These are phyloP conservation scores for Melastoma candidum DNA, from an alignment of 441 rosid genomes.

Conservation along the genomic window DNA sequence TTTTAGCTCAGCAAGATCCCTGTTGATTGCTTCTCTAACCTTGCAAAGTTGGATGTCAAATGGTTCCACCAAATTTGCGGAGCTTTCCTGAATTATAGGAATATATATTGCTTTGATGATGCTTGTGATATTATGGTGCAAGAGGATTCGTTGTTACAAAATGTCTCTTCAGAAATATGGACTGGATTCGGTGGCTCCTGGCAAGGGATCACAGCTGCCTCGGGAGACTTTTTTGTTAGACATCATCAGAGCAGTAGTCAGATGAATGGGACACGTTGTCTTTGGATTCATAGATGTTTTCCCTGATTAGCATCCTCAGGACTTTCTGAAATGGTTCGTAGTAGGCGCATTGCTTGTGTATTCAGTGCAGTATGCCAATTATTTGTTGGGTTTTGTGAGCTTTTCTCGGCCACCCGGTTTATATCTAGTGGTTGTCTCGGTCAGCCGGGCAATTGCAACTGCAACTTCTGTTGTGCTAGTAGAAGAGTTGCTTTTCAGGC, in stretches of 20 bases:
- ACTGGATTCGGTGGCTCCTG: constrained; percentile 45
- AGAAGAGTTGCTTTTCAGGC: constrained; percentile 83
- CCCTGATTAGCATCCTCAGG: constrained; percentile 49
- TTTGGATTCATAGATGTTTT: neutral
- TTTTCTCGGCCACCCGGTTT: constrained; percentile 53
- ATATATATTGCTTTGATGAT: constrained; percentile 67
- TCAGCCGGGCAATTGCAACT: constrained; percentile 45
- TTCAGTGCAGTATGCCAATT: constrained; percentile 55
- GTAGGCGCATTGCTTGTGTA: constrained; percentile 68
- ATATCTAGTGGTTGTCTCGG: constrained; percentile 35
- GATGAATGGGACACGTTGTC: too few relatives aligned
- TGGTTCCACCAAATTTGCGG: constrained; percentile 57
- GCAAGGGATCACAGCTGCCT: constrained; percentile 30
- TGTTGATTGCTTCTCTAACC: neutral
- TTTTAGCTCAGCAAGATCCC: too few relatives aligned
- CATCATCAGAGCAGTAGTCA: too few relatives aligned
- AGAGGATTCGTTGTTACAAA: constrained; percentile 71
- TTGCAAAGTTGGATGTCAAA: constrained; percentile 69
- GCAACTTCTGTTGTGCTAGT: constrained; percentile 62
- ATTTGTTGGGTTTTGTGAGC: constrained; percentile 43
- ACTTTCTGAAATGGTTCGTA: constrained; percentile 42
- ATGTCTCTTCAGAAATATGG: constrained; percentile 75
- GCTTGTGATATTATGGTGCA: constrained; percentile 79
- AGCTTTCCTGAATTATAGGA: constrained; percentile 65
- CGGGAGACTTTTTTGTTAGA: too few relatives aligned